Base-by-base conservation (phyloP, 148 eudicot species). In the Rheum nobile region DNA sequence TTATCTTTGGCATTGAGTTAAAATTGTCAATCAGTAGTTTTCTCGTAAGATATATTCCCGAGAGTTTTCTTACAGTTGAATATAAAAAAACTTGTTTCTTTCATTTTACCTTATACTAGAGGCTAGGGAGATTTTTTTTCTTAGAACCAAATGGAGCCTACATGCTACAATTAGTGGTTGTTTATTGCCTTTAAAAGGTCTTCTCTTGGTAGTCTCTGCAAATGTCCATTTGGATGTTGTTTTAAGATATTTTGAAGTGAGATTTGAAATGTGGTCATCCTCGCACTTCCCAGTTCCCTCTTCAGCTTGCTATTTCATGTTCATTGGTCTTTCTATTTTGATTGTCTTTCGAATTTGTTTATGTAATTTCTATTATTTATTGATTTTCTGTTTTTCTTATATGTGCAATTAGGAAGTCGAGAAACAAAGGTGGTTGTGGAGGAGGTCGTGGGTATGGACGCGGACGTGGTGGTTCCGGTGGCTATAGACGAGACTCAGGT, bases 371-470 rank as follows among this genome's bases (percentile, higher is more conserved):
- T 38, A 50, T 21, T n/a, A 34, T 0, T 4, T 47, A 13, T 0
- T 34, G 34, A 26, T 14, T 28, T 22, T 1, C n/a, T 63, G 0
- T 37, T 50, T 41, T 1, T 52, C 26, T 28, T 73, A 21, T 13
- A 43, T 34, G n/a, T 73, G 65, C 77, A 92, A 96, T 87, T 72
- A 87, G 85, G 78, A 93, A 88, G 79, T 67, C 83, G 21, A 90
- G 79, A 81, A 80, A 68, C 82, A 96, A 87, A 57, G 79, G 59
- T 76, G 79, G 75, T 0, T 86, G 87, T 4, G 90, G 92, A 67
- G 90, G 85, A 21, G 88, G 86, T 1, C 85, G 89, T 72, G 83
- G 91, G 8, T 63, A 57, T 48, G 85, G 86, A 3, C 88, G 92
- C 69, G 86, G 87, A 13, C 84, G 87, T 72, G 88, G 76, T 74